Base-by-base conservation (phyloP, 129 eudicot genomes). In the Pulicaria dysenterica region DNA sequence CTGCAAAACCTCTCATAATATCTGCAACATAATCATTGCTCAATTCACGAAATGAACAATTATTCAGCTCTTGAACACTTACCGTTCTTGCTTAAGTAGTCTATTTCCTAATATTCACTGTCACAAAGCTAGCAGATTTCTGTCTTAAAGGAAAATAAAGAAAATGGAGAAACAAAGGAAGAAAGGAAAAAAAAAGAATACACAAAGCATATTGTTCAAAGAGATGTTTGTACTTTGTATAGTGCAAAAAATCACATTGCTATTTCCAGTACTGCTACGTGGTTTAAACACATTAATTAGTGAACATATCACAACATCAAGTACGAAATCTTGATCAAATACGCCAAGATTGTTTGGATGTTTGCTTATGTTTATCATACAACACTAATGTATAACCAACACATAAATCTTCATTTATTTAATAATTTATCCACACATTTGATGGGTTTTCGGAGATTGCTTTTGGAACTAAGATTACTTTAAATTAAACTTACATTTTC, bases 401-500 rank as follows among this genome's bases (percentile, higher is more conserved):
- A 42, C 64, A 38, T 51, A 47, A 17, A 67, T 19, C 5, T 67
- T 58, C 16, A 14, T 34, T 49, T 62, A 55, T 73, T 47, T 73
- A 64, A 38, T 64, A 8, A 64, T 19, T 15, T 74, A 51, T 13
- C 14, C 53, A 57, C 58, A 16, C 43, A 46, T 76, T 67, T 66
- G 31, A 67, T 46, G 17, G 50, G 42, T 61, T 65, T 11, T 44
- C 19, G 6, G 16, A 24, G 17, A 67, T 75, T 34, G 24, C 50
- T 66, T 67, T 31, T 31, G 73, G 40, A 65, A 67, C 68, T 56
- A 64, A 45, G 56, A 53, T 72, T 40, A 41, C 64, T 51, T 58
- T 49, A 5, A 71, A 42, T 38, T 73, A 48, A 67, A 81, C 95
- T 84, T 88, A 94, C 98, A 90, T 90, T 88, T 88, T 94, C 98